Conservation (phyloP, 108 stramenopile genomes). For the Asterionellopsis glacialis region DNA sequence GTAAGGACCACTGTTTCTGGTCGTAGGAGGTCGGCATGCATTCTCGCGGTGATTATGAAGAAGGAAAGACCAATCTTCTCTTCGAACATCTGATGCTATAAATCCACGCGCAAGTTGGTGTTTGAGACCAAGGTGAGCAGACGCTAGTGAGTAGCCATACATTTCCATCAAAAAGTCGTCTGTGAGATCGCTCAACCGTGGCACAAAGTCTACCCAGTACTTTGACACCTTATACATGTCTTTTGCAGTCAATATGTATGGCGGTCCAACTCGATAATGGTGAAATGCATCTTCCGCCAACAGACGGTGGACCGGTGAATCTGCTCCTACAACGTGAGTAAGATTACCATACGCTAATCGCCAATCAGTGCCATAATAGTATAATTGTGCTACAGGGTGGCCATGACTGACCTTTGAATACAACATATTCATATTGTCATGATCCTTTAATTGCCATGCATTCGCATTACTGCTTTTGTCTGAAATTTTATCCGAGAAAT, state of each 20-base stretch:
- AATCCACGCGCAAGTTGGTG: slow-evolving; percentile 72
- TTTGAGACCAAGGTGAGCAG: slow-evolving; percentile 70
- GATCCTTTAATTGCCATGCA: slow-evolving; percentile 8
- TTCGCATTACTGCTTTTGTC: slow-evolving; percentile 21
- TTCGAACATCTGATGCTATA: slow-evolving; percentile 56
- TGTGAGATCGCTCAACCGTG: slow-evolving; percentile 29
- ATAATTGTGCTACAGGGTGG: slow-evolving; percentile 72
- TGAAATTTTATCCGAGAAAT: slow-evolving; percentile 38
- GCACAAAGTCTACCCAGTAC: slow-evolving; percentile 74
- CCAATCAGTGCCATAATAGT: slow-evolving; percentile 78
- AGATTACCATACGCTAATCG: slow-evolving; percentile 30
- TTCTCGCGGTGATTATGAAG: too few relatives aligned
- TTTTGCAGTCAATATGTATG: slow-evolving; percentile 78
- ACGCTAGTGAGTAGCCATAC: slow-evolving; percentile 80
- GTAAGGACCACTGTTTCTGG: background rate
- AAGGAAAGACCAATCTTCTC: too few relatives aligned
- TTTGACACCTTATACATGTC: slow-evolving; percentile 78
- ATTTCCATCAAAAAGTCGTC: slow-evolving; percentile 49
- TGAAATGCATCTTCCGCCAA: slow-evolving; percentile 38
- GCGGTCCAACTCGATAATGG: slow-evolving; percentile 86
- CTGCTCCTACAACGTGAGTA: slow-evolving; percentile 41
- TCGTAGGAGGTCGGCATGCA: slow-evolving; percentile 18
- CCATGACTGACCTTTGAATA: slow-evolving; percentile 49
- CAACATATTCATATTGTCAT: too few relatives aligned
- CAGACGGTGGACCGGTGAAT: slow-evolving; percentile 36